Percentiles rank a stretch among this genome's conserved stretches.
phyloP scores from a whole-genome alignment of 495 filamentous ascomycete genomes.

The Aspergillus conjunctus region DNA sequence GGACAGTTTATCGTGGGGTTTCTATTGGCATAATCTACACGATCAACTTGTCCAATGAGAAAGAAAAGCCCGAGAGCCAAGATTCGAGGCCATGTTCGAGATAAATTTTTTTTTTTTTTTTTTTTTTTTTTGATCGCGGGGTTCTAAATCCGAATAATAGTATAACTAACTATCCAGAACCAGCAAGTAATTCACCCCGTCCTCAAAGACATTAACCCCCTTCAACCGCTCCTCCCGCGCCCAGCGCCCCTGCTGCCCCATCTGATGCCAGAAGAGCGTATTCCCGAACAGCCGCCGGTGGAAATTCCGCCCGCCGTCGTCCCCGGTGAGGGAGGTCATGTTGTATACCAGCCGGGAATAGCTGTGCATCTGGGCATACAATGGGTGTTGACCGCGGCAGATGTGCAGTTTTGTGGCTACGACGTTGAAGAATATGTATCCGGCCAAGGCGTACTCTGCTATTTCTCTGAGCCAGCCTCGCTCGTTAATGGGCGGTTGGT shows the following conservation, averaged over 20 bases:
- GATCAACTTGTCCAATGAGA: no score
- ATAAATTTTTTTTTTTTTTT: no score
- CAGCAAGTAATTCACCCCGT: not conserved
- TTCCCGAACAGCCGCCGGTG: not conserved
- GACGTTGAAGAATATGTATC: not conserved
- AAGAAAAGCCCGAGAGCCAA: no score
- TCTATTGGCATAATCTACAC: not conserved
- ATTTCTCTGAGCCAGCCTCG: not conserved
- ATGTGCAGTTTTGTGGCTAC: not conserved
- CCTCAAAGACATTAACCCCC: not conserved
- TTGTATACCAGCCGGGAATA: not conserved
- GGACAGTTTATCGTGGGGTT: not conserved
- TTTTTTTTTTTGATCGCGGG: not conserved
- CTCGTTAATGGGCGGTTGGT: not conserved
- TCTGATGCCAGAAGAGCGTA: not conserved
- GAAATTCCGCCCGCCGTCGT: not conserved
- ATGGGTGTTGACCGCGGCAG: not conserved
- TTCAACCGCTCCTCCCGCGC: not conserved
- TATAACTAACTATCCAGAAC: not conserved
- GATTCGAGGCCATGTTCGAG: no score
- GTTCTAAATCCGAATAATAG: not conserved
- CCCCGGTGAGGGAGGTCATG: not conserved
- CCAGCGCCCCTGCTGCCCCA: not conserved
- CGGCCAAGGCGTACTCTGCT: not conserved
- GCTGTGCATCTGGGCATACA: not conserved